Evolutionary conservation across 768 basidiomycete genomes (phyloP), one percentile per base, ranked within the genome.

Genomic region (Hericium alpestre): DNA sequence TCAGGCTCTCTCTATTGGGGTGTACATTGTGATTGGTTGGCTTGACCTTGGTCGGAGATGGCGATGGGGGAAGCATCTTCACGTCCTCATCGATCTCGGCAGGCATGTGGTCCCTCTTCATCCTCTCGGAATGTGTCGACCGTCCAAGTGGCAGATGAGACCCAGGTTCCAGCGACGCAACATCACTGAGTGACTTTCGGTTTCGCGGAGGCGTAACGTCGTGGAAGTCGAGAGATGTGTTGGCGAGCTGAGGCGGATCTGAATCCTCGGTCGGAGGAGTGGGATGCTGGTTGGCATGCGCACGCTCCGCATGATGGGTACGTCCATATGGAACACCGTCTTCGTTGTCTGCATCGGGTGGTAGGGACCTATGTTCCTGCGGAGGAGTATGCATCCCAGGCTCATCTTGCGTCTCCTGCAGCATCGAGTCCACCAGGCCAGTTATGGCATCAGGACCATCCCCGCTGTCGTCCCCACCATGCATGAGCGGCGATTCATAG

Each of bases 351-450:
- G 79, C 65, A 52, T 81, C 81, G 12, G 73, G 72, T 18, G 82
- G 80, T 5, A 82, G 71, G 69, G 47, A 60, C 51, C 53, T 67
- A 63, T 23, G 23, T 15, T 61, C 70, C 59, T 49, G 63, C 10
- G 69, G 51, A 32, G 68, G 73, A 3, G 83, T 79, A 39, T 79
- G 76, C 15, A 80, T 63, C 64, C 72, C 38, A 65, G 66, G 57
- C 57, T 61, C 60, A 67, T 72, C 13, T 71, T 72, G 49, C 72
- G 70, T 58, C 41, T 70, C 72, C 53, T 79, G 76, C 57, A 87
- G 75, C 75, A 87, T 83, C 55, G 85, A 79, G 48, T 87, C 81
- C 18, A 87, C 85, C 27, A 86, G 74, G n/a, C 84, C 82, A 10
- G 81, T 82, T 61, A 87, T 81, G 65, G 83, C 86, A 56, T 78